phyloP scores from a whole-genome alignment of 306 rosid genomes.

The Begonia masoniana region DNA sequence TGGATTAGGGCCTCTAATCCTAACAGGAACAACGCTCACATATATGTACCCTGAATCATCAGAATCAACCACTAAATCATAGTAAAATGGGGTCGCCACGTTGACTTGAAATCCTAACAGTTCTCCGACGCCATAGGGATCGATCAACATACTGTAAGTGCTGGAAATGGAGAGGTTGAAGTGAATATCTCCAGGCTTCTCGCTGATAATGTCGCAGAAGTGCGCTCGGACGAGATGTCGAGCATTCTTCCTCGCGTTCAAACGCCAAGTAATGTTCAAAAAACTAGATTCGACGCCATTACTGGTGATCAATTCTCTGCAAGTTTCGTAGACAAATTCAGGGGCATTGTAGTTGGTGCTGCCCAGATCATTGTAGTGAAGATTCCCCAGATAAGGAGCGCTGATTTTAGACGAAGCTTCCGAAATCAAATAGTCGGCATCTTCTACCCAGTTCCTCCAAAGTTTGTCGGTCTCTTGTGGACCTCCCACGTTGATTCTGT shows the following conservation, averaged over 20 bases:
- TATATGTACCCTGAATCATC: constrained; percentile 11
- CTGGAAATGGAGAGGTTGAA: constrained; percentile 14
- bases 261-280: constrained; percentile 19
- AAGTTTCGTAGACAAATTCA: constrained; percentile 7
- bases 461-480: neutral
- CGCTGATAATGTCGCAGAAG: constrained; percentile 13
- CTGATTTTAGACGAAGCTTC: neutral
- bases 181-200: fast-evolving
- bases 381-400: fast-evolving
- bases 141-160: fast-evolving
- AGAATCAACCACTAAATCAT: constrained; percentile 24
- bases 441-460: constrained; percentile 15
- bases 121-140: neutral
- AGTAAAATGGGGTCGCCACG: constrained; percentile 18
- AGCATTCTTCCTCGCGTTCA: constrained; percentile 15
- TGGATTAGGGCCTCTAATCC: too few species aligned
- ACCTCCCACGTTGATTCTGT: constrained; percentile 27
- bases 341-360: constrained; percentile 10
- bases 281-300: fast-evolving
- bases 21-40: constrained; percentile 9
- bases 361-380: neutral
- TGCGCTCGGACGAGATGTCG: constrained; percentile 23
- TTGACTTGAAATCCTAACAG: fast-evolving
- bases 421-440: constrained; percentile 9
- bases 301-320: neutral